phyloP scores from a whole-genome alignment of 805 yeast genomes.

The Teunomyces barrocoloradensis region DNA sequence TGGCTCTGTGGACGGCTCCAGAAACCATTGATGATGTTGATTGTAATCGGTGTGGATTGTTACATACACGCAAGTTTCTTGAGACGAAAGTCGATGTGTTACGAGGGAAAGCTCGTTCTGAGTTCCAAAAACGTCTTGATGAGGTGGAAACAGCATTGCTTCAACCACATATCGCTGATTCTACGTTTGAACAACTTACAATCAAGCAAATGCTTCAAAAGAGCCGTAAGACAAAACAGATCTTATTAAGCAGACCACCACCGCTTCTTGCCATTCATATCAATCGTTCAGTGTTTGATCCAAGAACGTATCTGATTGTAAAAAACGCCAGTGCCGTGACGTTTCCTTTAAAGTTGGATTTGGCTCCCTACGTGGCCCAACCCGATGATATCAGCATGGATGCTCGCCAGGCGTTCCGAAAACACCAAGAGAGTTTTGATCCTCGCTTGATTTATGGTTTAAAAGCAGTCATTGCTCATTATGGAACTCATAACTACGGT shows the following conservation, averaged over 20 bases:
- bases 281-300: constrained; percentile 91
- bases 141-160: constrained; percentile 47
- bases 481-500: constrained; percentile 96
- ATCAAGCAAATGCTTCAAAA: constrained; percentile 72
- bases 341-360: constrained; percentile 67
- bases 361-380: constrained; percentile 67
- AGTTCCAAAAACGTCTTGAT: constrained; percentile 27
- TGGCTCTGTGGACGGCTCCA: constrained; percentile 56
- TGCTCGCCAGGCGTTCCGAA: constrained; percentile 73
- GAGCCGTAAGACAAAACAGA: constrained; percentile 81
- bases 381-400: constrained; percentile 72
- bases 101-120: constrained; percentile 32
- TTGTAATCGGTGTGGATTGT: constrained; percentile 87
- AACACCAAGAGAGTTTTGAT: constrained; percentile 40
- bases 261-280: constrained; percentile 81
- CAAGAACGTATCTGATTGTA: constrained; percentile 74
- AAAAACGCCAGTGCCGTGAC: constrained; percentile 82
- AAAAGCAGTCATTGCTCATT: constrained; percentile 86
- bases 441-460: constrained; percentile 62
- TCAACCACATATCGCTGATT: constrained; percentile 75
- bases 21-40: constrained; percentile 92
- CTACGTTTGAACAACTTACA: constrained; percentile 68
- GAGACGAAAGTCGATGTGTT: constrained; percentile 29
- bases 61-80: constrained; percentile 54
- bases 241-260: constrained; percentile 76